Evolutionary conservation across 2,329 filamentous ascomycete genomes (phyloP).

Genomic region (Lecanoromycetidae sp.): DNA sequence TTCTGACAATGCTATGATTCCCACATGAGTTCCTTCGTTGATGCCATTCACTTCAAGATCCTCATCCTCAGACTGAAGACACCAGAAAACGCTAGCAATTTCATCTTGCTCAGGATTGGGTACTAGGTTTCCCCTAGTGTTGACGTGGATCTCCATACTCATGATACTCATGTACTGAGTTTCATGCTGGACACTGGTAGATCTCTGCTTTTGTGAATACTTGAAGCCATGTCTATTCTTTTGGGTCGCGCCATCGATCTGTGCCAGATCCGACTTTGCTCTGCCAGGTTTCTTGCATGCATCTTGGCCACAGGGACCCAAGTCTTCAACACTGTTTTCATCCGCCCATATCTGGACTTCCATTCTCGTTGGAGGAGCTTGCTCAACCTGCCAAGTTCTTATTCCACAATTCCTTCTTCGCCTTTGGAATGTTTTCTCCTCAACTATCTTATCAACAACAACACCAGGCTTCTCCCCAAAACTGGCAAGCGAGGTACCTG

Average conservation of each 20-base stretch:
- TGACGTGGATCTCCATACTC: constrained; percentile 87
- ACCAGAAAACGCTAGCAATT: constrained; percentile 83
- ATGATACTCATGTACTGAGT: constrained; percentile 93
- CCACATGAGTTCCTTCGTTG: constrained; percentile 45
- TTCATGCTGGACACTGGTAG: constrained; percentile 68
- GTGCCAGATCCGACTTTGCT: constrained; percentile 44
- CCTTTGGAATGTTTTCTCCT: constrained; percentile 40
- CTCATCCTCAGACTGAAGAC: constrained; percentile 62
- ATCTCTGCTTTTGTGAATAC: constrained; percentile 64
- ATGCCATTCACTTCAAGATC: constrained; percentile 38
- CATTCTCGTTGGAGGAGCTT: constrained; percentile 53
- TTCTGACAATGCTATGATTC: constrained; percentile 60
- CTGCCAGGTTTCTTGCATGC: neutral
- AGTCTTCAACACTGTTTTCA: constrained; percentile 21
- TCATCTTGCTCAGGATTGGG: constrained; percentile 88
- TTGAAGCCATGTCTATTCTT: constrained; percentile 72
- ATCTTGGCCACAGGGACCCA: constrained; percentile 6
- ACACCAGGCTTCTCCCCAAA: constrained; percentile 41
- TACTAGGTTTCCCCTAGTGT: constrained; percentile 65
- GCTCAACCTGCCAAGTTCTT: constrained; percentile 64
- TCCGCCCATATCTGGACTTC: constrained; percentile 62
- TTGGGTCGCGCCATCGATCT: constrained; percentile 82
- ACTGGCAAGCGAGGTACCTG: constrained; percentile 44
- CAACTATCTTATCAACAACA: constrained; percentile 39
- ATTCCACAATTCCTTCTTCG: constrained; percentile 49